Evolutionary conservation across 176 grass and related monocot species (phyloP).

Genomic region (Musa itinerans): DNA sequence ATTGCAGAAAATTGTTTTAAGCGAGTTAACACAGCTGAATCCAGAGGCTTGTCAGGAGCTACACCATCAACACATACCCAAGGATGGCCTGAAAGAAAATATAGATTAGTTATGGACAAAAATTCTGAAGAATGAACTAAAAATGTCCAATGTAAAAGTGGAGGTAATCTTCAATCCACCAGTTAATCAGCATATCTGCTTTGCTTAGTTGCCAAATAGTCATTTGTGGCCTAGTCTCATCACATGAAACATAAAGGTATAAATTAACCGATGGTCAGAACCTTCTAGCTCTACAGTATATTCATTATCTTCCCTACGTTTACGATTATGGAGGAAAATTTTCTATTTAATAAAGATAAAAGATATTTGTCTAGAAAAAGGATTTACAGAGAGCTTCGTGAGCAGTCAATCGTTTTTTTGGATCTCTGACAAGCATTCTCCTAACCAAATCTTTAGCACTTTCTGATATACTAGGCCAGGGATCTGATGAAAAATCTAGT

Average conservation of each 20-base stretch:
- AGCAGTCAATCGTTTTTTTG: conserved; percentile 56
- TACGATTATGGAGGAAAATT: too few relatives aligned
- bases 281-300: too few relatives aligned
- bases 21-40: conserved; percentile 64
- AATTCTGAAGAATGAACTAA: not conserved
- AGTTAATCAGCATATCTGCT: not conserved
- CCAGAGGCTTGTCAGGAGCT: conserved; percentile 68
- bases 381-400: conserved; percentile 64
- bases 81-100: conserved; percentile 50
- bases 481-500: conserved; percentile 45
- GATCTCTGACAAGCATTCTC: conserved; percentile 53
- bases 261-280: not conserved
- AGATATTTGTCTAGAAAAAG: not conserved
- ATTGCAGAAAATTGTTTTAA: conserved; percentile 79
- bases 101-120: not conserved
- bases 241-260: not conserved
- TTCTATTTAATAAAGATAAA: too few relatives aligned
- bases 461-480: conserved; percentile 60
- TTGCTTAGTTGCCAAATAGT: not conserved
- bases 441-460: conserved; percentile 69
- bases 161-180: not conserved
- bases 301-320: too few relatives aligned
- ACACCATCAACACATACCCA: conserved; percentile 65
- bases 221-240: not conserved
- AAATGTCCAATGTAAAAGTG: not conserved